Base-by-base conservation (phyloP, 768 basidiomycete genomes). In the Tylopilus balloui region DNA sequence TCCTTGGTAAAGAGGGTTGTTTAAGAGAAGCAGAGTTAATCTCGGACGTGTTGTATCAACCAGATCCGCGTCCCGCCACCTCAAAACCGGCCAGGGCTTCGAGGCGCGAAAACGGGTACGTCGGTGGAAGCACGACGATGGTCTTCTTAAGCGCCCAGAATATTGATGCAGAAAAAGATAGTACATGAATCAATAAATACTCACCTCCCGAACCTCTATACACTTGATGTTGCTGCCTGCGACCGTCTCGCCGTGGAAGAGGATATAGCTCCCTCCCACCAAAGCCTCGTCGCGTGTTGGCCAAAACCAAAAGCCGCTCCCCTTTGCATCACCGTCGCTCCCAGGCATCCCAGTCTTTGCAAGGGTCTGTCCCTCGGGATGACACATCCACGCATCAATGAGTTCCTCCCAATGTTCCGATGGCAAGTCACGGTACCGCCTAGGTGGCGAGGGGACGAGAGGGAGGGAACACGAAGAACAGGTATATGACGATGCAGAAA, bases 351-450 rank as follows among this genome's bases (percentile, higher is more conserved):
- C 73, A 54, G 78, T 77, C 52, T 78, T 74, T 43, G 78, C 69
- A 42, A 97, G 72, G 36, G 79, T 83, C 71, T 95, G 92, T 28
- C 54, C 64, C 60, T 96, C 92, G 9, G 83, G 67, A 67, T 97
- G 95, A 60, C 95, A 98, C 88, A 98, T 92, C 95, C 95, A 98
- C 7, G 93, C 87, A 54, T 97, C 95, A 17, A 98, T 81, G 14
- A 98, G 82, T 65, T 98, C 95, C 54, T 92, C 86, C 95, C 95
- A 98, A 59, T 98, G 87, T 63, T 97, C 94, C 4, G 90, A 93
- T 3, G 95, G 95, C 12, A 98, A 73, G 62, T 96, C 93, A 32
- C 84, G 80, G 66, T 88, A 98, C 38, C 68, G 71, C 17, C 80
- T 64, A 35, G 68, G 71, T 6, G 79, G 67, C 0, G 76, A 69